These are phyloP conservation scores for Effrenium voratum DNA, from an alignment of 73 alveolate genomes.

Conservation along the genomic window DNA sequence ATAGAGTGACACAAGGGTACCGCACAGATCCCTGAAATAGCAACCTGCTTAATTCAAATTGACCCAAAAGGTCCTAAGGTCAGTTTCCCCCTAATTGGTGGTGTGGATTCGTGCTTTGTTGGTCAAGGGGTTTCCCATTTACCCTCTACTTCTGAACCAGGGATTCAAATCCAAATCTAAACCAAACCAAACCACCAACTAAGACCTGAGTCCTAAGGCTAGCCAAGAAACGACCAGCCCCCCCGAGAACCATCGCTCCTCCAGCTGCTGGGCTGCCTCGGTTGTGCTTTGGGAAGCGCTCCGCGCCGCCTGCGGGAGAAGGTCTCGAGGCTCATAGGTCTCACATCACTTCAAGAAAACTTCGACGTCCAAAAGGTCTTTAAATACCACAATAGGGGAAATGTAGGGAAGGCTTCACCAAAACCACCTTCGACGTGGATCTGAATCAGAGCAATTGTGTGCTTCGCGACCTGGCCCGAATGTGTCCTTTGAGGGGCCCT, in stretches of 20 bases:
- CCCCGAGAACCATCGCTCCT: neutral
- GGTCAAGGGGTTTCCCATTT: neutral
- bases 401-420: neutral
- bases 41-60: no score
- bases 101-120: neutral
- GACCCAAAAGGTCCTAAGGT: no score
- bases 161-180: neutral
- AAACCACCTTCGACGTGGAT: neutral
- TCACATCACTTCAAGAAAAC: no score
- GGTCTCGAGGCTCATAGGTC: neutral
- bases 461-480: neutral
- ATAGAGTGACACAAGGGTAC: no score
- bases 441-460: neutral
- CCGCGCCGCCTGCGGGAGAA: conserved; percentile 15
- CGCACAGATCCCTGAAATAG: no score
- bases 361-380: neutral
- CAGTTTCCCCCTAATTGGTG: neutral
- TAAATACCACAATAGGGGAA: neutral
- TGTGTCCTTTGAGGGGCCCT: neutral
- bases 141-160: neutral
- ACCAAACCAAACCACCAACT: neutral
- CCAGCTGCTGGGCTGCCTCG: conserved; percentile 27
- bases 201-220: neutral
- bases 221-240: neutral
- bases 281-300: neutral